These are phyloP conservation scores for Hemerocallis citrina DNA, from an alignment of 106 monocot genomes.

Conservation along the genomic window DNA sequence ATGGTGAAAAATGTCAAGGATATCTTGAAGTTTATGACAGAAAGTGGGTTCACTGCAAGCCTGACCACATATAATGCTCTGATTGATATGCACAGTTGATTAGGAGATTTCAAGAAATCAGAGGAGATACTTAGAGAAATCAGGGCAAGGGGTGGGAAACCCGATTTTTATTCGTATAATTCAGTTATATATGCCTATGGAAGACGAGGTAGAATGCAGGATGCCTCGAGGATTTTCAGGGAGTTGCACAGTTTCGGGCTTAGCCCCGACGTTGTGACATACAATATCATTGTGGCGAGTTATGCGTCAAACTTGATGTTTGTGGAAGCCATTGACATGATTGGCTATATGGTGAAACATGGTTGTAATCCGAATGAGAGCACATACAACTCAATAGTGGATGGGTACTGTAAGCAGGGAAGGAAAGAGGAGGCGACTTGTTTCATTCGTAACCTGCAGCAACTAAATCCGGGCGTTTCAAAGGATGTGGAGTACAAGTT, in stretches of 20 bases:
- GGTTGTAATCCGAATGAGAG: conserved; percentile 80
- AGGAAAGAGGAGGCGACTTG: conserved; percentile 50
- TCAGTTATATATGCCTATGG: conserved; percentile 91
- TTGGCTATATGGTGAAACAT: conserved; percentile 63
- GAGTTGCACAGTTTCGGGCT: conserved; percentile 73
- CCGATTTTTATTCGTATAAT: conserved; percentile 87
- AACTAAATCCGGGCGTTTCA: conserved; percentile 50
- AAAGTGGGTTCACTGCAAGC: conserved; percentile 54
- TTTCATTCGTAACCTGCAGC: conserved; percentile 47
- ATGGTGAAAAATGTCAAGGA: conserved; percentile 73
- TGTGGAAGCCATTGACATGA: conserved; percentile 78
- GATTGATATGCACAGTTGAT: conserved; percentile 68
- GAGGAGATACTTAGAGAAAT: conserved; percentile 73
- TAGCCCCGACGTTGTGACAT: conserved; percentile 80
- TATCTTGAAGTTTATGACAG: conserved; percentile 67
- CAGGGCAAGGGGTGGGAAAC: conserved; percentile 42
- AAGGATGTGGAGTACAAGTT: conserved; percentile 34
- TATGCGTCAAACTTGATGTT: conserved; percentile 84
- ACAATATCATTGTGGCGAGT: conserved; percentile 74
- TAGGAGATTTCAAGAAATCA: conserved; percentile 63
- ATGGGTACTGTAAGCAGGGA: conserved; percentile 58
- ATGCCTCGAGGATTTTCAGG: conserved; percentile 80
- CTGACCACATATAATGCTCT: conserved; percentile 78
- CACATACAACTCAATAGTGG: conserved; percentile 76
- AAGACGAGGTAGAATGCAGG: conserved; percentile 63